Evolutionary conservation across 768 basidiomycete species (phyloP), one percentile per base, ranked within the genome.

Genomic region (Epithele typhae): DNA sequence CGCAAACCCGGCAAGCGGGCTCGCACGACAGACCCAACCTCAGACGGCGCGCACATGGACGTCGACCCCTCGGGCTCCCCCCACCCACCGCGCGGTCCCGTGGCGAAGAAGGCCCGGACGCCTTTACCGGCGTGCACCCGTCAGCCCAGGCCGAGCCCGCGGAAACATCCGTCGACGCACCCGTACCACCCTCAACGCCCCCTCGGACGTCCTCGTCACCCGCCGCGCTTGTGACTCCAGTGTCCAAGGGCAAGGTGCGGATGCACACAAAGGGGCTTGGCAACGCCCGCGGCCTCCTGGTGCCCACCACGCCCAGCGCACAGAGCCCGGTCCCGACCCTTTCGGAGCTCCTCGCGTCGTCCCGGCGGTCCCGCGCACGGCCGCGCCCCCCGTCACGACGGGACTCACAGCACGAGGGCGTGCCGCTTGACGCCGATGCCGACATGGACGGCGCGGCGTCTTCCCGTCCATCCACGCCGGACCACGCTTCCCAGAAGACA

Each of bases 281-380:
- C 11, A 58, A 64, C 46, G 51, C 54, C n/a, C 51, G 55, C 24
- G 41, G 52, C 11, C 47, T 60, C 1, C 57, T 59, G 15, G 52
- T 66, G 12, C 57, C 60, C 4, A 46, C 46, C 8, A 59, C 59
- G 2, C 63, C 64, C 11, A 55, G 60, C 10, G 61, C 61, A 2
- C 57, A 62, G 36, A n/a, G n/a, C n/a, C 59, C 58, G 8, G 48
- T 71, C 37, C 75, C 69, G 11, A 73, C 65, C 9, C 59, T 73
- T 25, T 71, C 66, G 1, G 73, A 73, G 37, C 68, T 77, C 11
- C 62, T 76, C 1, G 74, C 73, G 1, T 72, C 73, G 18, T 65
- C 71, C 18, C 69, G 68, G 44, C 61, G 67, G 39, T 60, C 66
- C 19, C 65, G 63, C 43, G 42, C 56, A 18, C 54, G 63, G 14